Base-by-base conservation (phyloP, 306 rosid genomes). In the Lathyrus sativus region DNA sequence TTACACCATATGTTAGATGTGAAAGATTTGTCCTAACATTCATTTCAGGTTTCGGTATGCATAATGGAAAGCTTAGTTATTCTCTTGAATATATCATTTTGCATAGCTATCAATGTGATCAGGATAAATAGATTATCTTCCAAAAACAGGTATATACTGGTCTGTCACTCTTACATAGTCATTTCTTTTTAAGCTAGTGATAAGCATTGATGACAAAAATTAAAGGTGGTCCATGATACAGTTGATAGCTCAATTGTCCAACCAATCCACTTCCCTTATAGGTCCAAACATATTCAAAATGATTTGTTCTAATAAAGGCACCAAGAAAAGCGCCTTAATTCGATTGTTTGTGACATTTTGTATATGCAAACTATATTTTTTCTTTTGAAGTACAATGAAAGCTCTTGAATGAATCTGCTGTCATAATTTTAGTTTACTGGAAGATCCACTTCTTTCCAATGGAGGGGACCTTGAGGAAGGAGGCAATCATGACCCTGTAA, bases 381-480 rank as follows among this genome's bases (percentile, higher is more conserved):
- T 67, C 68, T 71, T 55, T 10, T 29, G 42, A 53, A 46, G 58
- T 13, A 78, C 68, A 71, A 43, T 50, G 35, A 60, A 62, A 49
- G 35, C 15, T 74, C 13, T 46, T 42, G n/a, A 67, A 67, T 50
- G 54, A 71, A 22, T 75, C 68, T 75, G 65, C 54, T 83, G 55
- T 37, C 67, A 64, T 65, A 64, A 75, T 75, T 78, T 74, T 79
- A 92, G 98, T 76, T 77, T 78, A 57, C 33, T 88, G 79, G 93
- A 83, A 80, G 96, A 88, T 69, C 82, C 93, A 38, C 91, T 92
- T 61, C 91, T 92, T 83, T 74, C 87, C 8, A 65, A 67, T 54
- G 86, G 74, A 15, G 49, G 41, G 74, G 86, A 90, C 83, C 75
- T 83, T 26, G 98, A 86, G 85, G 98, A 92, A 76, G 88, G 84